Evolutionary conservation across 768 basidiomycete genomes (phyloP).

Genomic region (Nevesoporus exiguus): DNA sequence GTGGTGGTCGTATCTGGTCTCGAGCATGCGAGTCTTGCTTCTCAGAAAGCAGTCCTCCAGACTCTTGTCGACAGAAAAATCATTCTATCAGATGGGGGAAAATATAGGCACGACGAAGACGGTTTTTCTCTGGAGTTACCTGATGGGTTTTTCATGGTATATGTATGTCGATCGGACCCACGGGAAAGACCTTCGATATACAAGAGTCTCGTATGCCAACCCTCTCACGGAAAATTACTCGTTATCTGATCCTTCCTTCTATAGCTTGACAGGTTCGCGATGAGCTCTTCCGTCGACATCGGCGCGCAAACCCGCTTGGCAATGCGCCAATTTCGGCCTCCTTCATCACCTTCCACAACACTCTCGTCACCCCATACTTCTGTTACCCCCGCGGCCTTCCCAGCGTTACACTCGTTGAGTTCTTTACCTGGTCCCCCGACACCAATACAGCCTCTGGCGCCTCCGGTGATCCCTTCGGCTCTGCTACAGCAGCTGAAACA

Average conservation of each 20-base stretch:
- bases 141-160: slow-evolving; percentile 66
- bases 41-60: slow-evolving; percentile 55
- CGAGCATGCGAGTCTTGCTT: slow-evolving; percentile 52
- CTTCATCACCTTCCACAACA: slow-evolving; percentile 28
- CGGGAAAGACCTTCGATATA: slow-evolving; percentile 65
- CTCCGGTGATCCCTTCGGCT: slow-evolving; percentile 31
- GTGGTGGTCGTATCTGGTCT: slow-evolving; percentile 69
- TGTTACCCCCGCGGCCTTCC: slow-evolving; percentile 28
- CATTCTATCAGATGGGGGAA: slow-evolving; percentile 33
- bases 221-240: background rate
- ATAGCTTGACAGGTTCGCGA: slow-evolving; percentile 75
- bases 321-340: slow-evolving; percentile 33
- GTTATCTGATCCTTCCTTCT: slow-evolving; percentile 5
- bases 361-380: slow-evolving; percentile 28
- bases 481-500: slow-evolving; percentile 29
- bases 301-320: slow-evolving; percentile 37
- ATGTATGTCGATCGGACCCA: slow-evolving; percentile 63
- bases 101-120: slow-evolving; percentile 24
- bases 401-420: slow-evolving; percentile 12
- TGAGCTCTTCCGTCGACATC: slow-evolving; percentile 62
- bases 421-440: slow-evolving; percentile 26
- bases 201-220: slow-evolving; percentile 55
- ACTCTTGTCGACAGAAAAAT: slow-evolving; percentile 53
- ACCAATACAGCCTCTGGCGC: slow-evolving; percentile 10
- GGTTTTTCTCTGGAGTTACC: slow-evolving; percentile 40